These are phyloP conservation scores for Coemansia sp. DNA, from an alignment of 192 early-diverging fungal species.

Conservation along the genomic window DNA sequence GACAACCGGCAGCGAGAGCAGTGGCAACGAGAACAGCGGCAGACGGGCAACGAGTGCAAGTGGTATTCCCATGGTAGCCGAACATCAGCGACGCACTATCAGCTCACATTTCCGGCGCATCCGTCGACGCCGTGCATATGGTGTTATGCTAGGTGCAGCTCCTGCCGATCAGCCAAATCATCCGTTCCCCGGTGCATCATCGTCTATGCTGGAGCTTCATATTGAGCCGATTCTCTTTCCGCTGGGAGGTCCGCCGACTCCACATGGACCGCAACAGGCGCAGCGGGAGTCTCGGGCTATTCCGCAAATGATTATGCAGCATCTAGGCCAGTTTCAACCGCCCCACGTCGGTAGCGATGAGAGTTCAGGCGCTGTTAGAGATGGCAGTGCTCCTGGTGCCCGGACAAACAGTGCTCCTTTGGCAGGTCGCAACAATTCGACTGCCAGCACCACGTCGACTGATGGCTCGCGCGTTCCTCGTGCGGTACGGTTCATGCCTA, in stretches of 20 bases:
- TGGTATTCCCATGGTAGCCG: neutral
- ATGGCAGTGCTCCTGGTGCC: neutral
- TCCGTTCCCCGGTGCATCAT: neutral
- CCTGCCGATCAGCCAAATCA: neutral
- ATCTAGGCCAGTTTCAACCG: neutral
- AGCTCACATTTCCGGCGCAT: conserved; percentile 1
- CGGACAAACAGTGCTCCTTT: neutral
- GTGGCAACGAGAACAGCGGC: neutral
- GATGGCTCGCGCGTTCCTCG: neutral
- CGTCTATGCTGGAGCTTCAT: neutral
- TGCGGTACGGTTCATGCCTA: conserved; percentile 3
- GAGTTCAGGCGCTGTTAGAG: neutral
- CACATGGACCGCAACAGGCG: conserved; percentile 2
- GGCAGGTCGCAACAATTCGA: neutral
- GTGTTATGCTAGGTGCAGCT: neutral
- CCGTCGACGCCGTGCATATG: conserved; percentile 2
- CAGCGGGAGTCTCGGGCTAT: neutral
- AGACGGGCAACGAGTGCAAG: neutral
- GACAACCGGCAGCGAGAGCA: neutral
- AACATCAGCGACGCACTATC: conserved; percentile 5
- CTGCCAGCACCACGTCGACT: neutral
- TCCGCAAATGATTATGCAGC: neutral
- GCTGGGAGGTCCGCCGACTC: neutral
- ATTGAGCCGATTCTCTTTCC: conserved; percentile 4
- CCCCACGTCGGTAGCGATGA: neutral